A percentile compares a stretch with the other conserved stretches of the same genome.
These are phyloP conservation scores for Anaeromyces robustus DNA, from an alignment of 192 early-diverging fungal species.

Conservation along the genomic window DNA sequence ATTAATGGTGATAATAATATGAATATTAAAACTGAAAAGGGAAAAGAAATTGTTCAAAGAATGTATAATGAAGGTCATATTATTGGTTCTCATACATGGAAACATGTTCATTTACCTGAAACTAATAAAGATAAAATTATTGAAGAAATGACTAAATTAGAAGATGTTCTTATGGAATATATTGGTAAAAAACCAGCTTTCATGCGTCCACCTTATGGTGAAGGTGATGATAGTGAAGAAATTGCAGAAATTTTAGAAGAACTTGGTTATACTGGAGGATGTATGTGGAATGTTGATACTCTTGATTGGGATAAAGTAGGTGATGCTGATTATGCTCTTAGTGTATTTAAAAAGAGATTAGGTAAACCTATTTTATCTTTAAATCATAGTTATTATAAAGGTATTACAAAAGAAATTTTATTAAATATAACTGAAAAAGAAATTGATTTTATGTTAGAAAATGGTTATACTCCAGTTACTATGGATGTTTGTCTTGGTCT, in stretches of 20 bases:
- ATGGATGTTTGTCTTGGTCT: not conserved
- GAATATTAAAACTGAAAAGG: not conserved
- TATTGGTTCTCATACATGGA: not conserved
- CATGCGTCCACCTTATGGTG: constrained; percentile 2
- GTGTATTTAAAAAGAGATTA: not conserved
- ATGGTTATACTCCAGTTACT: not conserved
- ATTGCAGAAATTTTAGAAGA: not conserved
- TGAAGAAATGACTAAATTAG: not conserved
- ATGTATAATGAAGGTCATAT: not conserved
- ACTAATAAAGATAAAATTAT: not conserved
- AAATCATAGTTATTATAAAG: not conserved
- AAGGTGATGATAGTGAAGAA: not conserved
- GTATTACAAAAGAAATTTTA: not conserved
- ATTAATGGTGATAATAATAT: constrained; percentile 35
- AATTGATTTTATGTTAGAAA: not conserved
- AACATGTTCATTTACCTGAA: not conserved
- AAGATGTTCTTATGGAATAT: not conserved
- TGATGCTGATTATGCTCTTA: not conserved
- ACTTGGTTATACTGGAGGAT: not conserved
- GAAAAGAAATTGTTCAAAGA: not conserved
- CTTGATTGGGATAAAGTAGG: not conserved
- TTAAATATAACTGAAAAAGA: not conserved
- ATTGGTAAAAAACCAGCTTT: constrained; percentile 3
- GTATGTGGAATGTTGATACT: not conserved
- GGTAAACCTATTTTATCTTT: not conserved